Conservation (phyloP, 2,329 filamentous ascomycete species). For the Scedosporium aurantiacum region DNA sequence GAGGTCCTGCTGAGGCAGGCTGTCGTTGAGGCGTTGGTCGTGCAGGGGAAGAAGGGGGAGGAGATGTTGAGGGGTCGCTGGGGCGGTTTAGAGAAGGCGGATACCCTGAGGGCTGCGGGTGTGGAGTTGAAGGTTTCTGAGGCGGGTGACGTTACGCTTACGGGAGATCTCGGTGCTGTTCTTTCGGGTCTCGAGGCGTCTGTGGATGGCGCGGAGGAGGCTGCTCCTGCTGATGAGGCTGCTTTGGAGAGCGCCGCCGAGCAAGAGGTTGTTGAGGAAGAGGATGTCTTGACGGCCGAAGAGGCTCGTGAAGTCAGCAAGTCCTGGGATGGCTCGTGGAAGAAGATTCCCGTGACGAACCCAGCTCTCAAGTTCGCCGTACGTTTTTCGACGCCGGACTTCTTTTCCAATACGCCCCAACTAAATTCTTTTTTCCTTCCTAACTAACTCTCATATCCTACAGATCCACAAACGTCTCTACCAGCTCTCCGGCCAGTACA, state of each 20-base stretch:
- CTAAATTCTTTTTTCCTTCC: background rate
- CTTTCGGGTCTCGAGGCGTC: slow-evolving; percentile 19
- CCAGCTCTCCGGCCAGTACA: slow-evolving; percentile 66
- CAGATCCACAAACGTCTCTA: slow-evolving; percentile 73
- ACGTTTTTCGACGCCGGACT: slow-evolving; percentile 24
- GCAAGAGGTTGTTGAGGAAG: slow-evolving; percentile 11
- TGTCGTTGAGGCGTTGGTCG: slow-evolving; percentile 38
- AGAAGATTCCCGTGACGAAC: slow-evolving; percentile 44
- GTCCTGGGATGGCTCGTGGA: slow-evolving; percentile 46
- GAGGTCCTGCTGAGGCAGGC: slow-evolving; percentile 39
- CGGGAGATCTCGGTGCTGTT: slow-evolving; percentile 24
- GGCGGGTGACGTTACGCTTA: slow-evolving; percentile 28
- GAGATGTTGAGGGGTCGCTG: slow-evolving; percentile 16
- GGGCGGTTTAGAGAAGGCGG: slow-evolving; percentile 21
- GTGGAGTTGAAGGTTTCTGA: slow-evolving; percentile 25
- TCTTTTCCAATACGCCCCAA: background rate
- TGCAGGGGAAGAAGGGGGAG: slow-evolving; percentile 19
- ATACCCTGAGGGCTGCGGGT: slow-evolving; percentile 23
- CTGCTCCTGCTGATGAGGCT: slow-evolving; percentile 14
- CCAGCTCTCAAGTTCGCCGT: slow-evolving; percentile 61
- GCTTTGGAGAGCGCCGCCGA: slow-evolving; percentile 13
- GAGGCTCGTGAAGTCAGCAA: slow-evolving; percentile 31
- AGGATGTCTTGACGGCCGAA: slow-evolving; percentile 17
- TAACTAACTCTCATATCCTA: slow-evolving; percentile 10
- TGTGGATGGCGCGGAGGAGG: slow-evolving; percentile 11